Base-by-base conservation (phyloP, 768 basidiomycete genomes). In the Gymnopilus dilepis region DNA sequence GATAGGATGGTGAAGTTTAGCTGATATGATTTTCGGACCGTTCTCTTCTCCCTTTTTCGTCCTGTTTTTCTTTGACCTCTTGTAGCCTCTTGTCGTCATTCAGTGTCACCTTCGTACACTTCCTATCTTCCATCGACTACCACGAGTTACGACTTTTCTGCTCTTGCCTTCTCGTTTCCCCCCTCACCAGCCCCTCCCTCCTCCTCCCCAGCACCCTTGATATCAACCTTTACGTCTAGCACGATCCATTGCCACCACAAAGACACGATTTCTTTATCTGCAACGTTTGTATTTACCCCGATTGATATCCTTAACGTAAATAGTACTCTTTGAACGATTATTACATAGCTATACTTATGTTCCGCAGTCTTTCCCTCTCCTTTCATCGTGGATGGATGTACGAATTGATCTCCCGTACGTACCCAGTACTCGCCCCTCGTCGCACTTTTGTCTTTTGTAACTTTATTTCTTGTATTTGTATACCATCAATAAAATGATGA, bases 201-300 rank as follows among this genome's bases (percentile, higher is more conserved):
- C 6, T 26, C 40, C 15, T 8, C 31, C 31, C 19, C 28, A 30
- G 28, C 28, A 50, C 47, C 26, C 28, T 50, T 28, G 47, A n/a
- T 50, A 50, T 31, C 47, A 50, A 37, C 15, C 34, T 9, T 17
- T 28, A 50, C 28, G 47, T 17, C 9, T 28, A 50, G 45, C 45
- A 50, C 47, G 47, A 50, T 28, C n/a, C 45, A 47, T 22, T 24
- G 19, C 47, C 26, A 28, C 6, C 47, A 50, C 31, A 28, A 26
- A 50, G 47, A 50, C 47, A 50, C 47, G 47, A 50, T 50, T 50
- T 50, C 17, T 31, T 50, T 50, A 26, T 50, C 30, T 30, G 12
- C 34, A 37, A 47, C 43, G 24, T 50, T 28, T 50, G 28, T 50
- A 50, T 50, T 31, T 50, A 47, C 45, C 47, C 47, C 6, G 34